phyloP scores from a whole-genome alignment of 148 eudicot species.

The Nepenthes mirabilis region DNA sequence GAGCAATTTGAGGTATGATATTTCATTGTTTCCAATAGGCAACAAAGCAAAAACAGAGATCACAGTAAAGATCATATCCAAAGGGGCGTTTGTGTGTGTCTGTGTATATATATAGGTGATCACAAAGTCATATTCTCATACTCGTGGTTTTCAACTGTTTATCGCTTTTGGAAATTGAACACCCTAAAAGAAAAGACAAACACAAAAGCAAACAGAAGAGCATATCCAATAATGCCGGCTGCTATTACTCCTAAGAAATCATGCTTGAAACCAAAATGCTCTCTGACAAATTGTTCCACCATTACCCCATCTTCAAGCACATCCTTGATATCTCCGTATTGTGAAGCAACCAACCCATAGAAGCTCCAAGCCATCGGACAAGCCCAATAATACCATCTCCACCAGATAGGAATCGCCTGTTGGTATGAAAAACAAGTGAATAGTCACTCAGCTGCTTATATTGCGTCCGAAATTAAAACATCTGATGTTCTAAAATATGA shows the following conservation, averaged over 20 bases:
- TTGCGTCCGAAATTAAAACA: neutral
- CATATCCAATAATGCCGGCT: conserved; percentile 8
- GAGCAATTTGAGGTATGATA: too few relatives aligned
- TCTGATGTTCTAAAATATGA: neutral
- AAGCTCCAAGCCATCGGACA: conserved; percentile 35
- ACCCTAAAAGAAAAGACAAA: conserved; percentile 23
- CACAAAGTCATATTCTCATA: too few relatives aligned
- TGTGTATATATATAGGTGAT: too few relatives aligned
- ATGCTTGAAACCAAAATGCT: conserved; percentile 18
- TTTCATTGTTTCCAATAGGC: too few relatives aligned
- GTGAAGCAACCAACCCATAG: conserved; percentile 30
- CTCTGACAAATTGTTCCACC: conserved; percentile 13
- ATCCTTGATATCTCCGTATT: conserved; percentile 18
- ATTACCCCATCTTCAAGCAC: conserved; percentile 1
- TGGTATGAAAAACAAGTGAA: neutral
- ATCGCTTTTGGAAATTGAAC: conserved; percentile 35
- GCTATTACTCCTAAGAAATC: conserved; percentile 24
- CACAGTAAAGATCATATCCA: too few relatives aligned
- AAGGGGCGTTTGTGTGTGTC: too few relatives aligned
- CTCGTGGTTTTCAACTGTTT: neutral
- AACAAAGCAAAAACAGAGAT: too few relatives aligned
- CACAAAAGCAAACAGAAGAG: conserved; percentile 19
- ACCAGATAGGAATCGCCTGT: conserved; percentile 35
- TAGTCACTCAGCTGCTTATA: neutral
- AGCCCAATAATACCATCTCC: conserved; percentile 36